Evolutionary conservation across 352 stramenopile species (phyloP).

Genomic region (Phytophthora boehmeriae): DNA sequence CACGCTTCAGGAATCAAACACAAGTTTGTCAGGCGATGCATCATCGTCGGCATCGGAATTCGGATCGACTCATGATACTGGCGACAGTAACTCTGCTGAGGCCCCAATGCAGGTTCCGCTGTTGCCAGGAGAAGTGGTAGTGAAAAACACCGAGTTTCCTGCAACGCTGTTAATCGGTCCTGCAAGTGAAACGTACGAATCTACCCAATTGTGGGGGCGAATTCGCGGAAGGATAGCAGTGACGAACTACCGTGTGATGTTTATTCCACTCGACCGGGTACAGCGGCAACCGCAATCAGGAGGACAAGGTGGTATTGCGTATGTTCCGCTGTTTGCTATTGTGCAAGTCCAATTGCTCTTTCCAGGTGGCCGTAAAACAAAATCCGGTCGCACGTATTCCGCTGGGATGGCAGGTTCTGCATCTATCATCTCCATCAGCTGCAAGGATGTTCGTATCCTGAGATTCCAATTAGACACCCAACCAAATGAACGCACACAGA

Average conservation of each 20-base stretch:
- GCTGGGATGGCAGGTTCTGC: constrained; percentile 45
- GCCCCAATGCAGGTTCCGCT: constrained; percentile 28
- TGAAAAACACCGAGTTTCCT: constrained; percentile 51
- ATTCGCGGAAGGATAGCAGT: constrained; percentile 65
- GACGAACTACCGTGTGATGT: constrained; percentile 84
- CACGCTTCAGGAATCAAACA: constrained; percentile 22
- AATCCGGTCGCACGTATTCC: constrained; percentile 57
- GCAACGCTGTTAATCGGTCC: constrained; percentile 69
- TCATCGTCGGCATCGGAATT: constrained; percentile 31
- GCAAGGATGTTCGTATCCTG: constrained; percentile 81
- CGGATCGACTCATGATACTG: constrained; percentile 22
- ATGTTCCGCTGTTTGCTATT: constrained; percentile 82
- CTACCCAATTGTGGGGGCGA: constrained; percentile 63
- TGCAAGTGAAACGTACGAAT: constrained; percentile 60
- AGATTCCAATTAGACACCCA: constrained; percentile 67
- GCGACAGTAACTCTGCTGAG: constrained; percentile 11
- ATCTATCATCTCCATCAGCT: constrained; percentile 68
- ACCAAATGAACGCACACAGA: constrained; percentile 55
- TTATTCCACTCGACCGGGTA: constrained; percentile 63
- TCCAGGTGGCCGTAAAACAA: constrained; percentile 57
- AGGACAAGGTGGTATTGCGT: constrained; percentile 51
- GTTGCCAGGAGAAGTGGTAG: constrained; percentile 46
- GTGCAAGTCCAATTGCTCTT: constrained; percentile 64
- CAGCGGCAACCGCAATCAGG: constrained; percentile 42
- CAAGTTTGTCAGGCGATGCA: constrained; percentile 25